These are phyloP conservation scores for Chytridium lagenaria DNA, from an alignment of 371 early-diverging fungal species.

Conservation along the genomic window DNA sequence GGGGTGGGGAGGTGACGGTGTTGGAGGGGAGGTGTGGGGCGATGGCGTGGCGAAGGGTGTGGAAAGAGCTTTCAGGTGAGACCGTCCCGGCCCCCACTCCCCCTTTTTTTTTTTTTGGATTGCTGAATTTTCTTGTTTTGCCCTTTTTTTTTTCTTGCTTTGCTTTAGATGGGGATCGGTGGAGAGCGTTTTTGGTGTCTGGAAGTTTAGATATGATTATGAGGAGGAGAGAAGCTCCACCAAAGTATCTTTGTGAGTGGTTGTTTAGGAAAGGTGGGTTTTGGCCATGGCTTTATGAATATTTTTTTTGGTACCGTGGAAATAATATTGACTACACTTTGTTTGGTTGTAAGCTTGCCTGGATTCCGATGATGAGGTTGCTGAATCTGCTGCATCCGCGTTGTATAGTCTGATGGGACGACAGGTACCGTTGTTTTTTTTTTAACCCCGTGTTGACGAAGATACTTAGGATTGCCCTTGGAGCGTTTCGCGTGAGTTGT, in stretches of 20 bases:
- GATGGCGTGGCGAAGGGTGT: too few relatives aligned
- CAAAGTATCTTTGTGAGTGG: constrained; percentile 13
- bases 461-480: neutral
- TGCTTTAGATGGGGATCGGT: neutral
- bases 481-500: neutral
- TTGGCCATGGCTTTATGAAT: too few relatives aligned
- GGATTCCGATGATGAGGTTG: neutral
- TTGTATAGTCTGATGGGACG: neutral
- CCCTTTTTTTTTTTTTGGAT: neutral
- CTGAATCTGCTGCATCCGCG: neutral
- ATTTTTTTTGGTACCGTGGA: neutral
- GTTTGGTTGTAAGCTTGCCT: neutral
- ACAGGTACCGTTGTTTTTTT: too few relatives aligned
- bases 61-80: too few relatives aligned
- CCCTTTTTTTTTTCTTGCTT: neutral
- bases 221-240: neutral
- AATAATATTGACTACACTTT: neutral
- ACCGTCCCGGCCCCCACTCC: too few relatives aligned
- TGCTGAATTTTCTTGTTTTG: neutral
- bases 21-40: constrained; percentile 2
- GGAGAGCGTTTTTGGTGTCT: neutral
- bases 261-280: neutral
- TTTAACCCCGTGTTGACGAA: neutral
- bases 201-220: neutral
- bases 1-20: neutral